Conservation (phyloP, 2,329 filamentous ascomycete species). For the Aureobasidium zeae region DNA sequence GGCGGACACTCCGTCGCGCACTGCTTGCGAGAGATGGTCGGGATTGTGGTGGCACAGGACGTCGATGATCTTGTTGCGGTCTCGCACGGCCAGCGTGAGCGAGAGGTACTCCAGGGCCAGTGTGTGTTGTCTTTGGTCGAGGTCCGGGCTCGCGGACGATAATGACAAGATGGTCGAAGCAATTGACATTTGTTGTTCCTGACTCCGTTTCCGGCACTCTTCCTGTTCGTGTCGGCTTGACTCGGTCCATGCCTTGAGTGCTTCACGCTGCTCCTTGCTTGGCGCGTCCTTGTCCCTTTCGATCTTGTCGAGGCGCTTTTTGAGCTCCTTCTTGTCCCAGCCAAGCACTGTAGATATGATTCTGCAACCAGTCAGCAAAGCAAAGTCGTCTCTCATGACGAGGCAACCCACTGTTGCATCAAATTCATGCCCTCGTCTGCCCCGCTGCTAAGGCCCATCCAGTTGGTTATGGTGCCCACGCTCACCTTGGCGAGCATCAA, state of each 20-base stretch:
- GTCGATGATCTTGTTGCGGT: slow-evolving; percentile 61
- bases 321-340: slow-evolving; percentile 65
- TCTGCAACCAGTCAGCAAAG: slow-evolving; percentile 30
- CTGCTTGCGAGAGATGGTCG: slow-evolving; percentile 60
- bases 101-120: slow-evolving; percentile 62
- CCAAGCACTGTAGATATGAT: slow-evolving; percentile 65
- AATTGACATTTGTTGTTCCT: slow-evolving; percentile 48
- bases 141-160: slow-evolving; percentile 36
- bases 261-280: slow-evolving; percentile 51
- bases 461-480: slow-evolving; percentile 65
- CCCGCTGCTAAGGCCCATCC: slow-evolving; percentile 62
- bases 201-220: slow-evolving; percentile 48
- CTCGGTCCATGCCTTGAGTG: slow-evolving; percentile 49
- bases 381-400: neutral
- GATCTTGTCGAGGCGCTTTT: slow-evolving; percentile 54
- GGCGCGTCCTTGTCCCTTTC: slow-evolving; percentile 53
- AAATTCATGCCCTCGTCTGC: slow-evolving; percentile 74
- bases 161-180: slow-evolving; percentile 54
- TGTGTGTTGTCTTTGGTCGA: slow-evolving; percentile 53
- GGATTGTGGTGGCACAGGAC: slow-evolving; percentile 60
- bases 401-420: slow-evolving; percentile 47
- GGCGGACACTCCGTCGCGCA: slow-evolving; percentile 55
- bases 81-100: slow-evolving; percentile 59
- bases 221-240: slow-evolving; percentile 50
- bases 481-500: slow-evolving; percentile 70